Evolutionary conservation across 1,284 basidiomycete species (phyloP), one percentile per base, ranked within the genome.

Genomic region (Moesziomyces sp.): DNA sequence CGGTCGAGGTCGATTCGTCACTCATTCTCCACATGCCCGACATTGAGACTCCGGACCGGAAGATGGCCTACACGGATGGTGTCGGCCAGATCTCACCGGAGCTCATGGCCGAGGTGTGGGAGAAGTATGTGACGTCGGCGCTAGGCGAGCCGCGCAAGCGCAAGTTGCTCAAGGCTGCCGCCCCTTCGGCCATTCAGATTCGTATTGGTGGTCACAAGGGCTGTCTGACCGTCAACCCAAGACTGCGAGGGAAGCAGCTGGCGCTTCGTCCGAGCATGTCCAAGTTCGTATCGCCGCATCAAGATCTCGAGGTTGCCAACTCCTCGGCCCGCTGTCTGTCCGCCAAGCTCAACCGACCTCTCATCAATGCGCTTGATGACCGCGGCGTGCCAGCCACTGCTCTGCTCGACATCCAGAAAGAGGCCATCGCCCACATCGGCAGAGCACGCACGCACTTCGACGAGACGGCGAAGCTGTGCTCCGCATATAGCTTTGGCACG

Each of bases 171-270:
- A 55, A 52, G 21, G 57, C 53, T 3, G 44, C 61, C 0, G 61
- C 65, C 8, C 70, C 70, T 10, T 73, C 65, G 3, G 70, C 70
- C 23, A 68, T 68, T 19, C 70, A 73, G 38, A 63, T 73, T 11
- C 65, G 70, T 1, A 42, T 73, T 2, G 70, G 70, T 14, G 65
- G 70, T 5, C 59, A 46, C 34, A 73, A 73, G 42, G 70, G 70
- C 13, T 51, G 68, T 34, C 70, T 73, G 6, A 49, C 59, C 1
- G 57, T 73, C n/a, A 58, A 73, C 43, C 70, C 64, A 0, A 46
- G 38, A n/a, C 35, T 73, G 13, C 28, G 7, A 18, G 70, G 70
- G 3, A 60, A 52, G 40, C 40, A 44, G n/a, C 8, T 73, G 21
- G 45, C 28, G 5, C 46, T 73, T 28, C 59, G 70, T 4, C 52